Conservation (phyloP, 768 basidiomycete species). For the Boletus barrowsii region DNA sequence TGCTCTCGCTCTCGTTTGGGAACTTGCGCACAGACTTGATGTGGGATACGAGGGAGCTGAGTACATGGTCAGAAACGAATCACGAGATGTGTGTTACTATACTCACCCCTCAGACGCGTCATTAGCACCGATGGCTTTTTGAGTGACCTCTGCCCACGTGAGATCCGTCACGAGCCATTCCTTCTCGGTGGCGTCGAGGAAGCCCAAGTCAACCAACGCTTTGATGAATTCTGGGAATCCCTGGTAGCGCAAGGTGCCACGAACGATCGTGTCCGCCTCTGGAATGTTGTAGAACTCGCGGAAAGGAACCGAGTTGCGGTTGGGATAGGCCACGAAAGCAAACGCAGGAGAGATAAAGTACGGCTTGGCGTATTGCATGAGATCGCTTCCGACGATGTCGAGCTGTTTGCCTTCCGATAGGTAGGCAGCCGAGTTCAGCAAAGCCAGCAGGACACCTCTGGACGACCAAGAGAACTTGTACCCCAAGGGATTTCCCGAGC, state of each 20-base stretch:
- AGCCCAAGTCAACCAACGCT: slow-evolving; percentile 83
- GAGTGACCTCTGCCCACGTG: slow-evolving; percentile 82
- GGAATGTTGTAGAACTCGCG: slow-evolving; percentile 89
- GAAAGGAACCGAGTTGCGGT: slow-evolving; percentile 91
- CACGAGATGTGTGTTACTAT: neutral
- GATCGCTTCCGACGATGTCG: slow-evolving; percentile 69
- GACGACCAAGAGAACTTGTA: slow-evolving; percentile 99
- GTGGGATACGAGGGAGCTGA: slow-evolving; percentile 68
- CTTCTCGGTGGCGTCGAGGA: slow-evolving; percentile 73
- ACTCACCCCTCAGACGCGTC: slow-evolving; percentile 66
- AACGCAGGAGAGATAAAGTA: slow-evolving; percentile 96
- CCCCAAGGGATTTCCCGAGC: slow-evolving; percentile 90
- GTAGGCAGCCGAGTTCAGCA: slow-evolving; percentile 87
- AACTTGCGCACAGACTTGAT: slow-evolving; percentile 71
- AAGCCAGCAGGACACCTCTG: slow-evolving; percentile 90
- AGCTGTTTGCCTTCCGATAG: slow-evolving; percentile 62
- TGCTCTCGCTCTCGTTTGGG: slow-evolving; percentile 65
- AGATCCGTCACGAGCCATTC: slow-evolving; percentile 73
- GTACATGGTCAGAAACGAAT: neutral
- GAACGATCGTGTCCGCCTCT: slow-evolving; percentile 88
- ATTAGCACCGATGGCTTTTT: slow-evolving; percentile 66
- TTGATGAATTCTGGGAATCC: slow-evolving; percentile 96
- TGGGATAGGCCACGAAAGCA: slow-evolving; percentile 96
- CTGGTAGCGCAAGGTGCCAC: slow-evolving; percentile 92
- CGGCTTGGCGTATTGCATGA: slow-evolving; percentile 89